A percentile compares a stretch with the other conserved stretches of the same genome.
phyloP scores from a whole-genome alignment of 2,329 filamentous ascomycete species.

The Falciphora oryzae region DNA sequence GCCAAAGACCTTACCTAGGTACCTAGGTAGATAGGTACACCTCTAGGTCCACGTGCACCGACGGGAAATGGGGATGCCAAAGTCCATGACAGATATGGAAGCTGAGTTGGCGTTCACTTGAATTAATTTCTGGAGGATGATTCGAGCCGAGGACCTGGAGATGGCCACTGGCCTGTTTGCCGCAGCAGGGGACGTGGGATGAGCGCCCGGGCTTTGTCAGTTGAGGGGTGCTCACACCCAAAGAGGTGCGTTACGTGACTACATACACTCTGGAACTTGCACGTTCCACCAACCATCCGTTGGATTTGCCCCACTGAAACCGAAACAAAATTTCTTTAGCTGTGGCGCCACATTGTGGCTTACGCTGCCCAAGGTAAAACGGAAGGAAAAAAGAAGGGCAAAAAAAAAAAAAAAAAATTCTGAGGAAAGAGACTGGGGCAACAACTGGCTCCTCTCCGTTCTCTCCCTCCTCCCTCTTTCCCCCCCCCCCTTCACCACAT shows the following conservation, averaged over 20 bases:
- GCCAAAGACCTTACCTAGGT: too few relatives aligned
- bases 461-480: slow-evolving; percentile 9
- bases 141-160: not conserved
- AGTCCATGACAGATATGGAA: not conserved
- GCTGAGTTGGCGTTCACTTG: not conserved
- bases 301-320: not conserved
- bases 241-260: too few relatives aligned
- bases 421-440: not conserved
- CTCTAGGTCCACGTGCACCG: too few relatives aligned
- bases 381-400: not conserved
- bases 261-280: not conserved
- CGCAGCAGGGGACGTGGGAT: too few relatives aligned
- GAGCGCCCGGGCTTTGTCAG: too few relatives aligned
- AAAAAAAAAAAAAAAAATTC: not conserved
- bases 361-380: not conserved
- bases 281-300: not conserved
- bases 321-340: not conserved
- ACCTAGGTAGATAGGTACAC: not conserved
- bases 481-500: slow-evolving; percentile 13
- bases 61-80: not conserved
- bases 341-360: not conserved
- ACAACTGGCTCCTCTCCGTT: slow-evolving; percentile 2
- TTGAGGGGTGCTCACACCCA: too few relatives aligned
- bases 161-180: not conserved
- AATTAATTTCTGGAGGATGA: not conserved